Conservation (phyloP, 148 eudicot genomes). For the Bassia scoparia region DNA sequence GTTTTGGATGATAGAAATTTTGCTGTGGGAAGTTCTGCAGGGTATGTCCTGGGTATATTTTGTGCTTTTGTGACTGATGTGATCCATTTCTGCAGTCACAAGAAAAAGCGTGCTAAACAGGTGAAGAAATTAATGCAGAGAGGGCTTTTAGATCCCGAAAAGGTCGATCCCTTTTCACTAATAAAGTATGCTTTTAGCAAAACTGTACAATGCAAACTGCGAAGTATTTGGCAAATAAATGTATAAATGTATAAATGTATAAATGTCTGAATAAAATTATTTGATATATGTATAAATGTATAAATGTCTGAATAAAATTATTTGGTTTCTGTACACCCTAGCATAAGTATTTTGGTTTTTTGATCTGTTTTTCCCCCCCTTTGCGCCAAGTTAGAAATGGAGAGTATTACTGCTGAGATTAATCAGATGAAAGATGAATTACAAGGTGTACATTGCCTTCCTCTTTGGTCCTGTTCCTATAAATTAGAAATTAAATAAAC, state of each 20-base stretch:
- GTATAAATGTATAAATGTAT: no score
- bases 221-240: no score
- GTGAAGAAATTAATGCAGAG: slow-evolving; percentile 56
- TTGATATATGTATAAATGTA: no score
- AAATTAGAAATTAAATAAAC: not conserved
- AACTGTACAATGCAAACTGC: no score
- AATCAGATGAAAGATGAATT: slow-evolving; percentile 56
- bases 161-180: slow-evolving; percentile 74
- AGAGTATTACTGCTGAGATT: slow-evolving; percentile 59
- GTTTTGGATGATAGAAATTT: not conserved
- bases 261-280: no score
- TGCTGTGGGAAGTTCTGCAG: not conserved
- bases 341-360: no score
- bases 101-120: slow-evolving; percentile 75
- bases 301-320: no score
- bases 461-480: not conserved
- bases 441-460: slow-evolving; percentile 44
- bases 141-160: slow-evolving; percentile 80
- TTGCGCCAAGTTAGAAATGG: slow-evolving; percentile 52
- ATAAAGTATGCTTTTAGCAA: no score
- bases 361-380: no score
- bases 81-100: slow-evolving; percentile 47
- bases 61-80: not conserved
- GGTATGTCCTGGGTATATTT: not conserved
- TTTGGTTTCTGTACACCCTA: no score